Conservation (phyloP, 2,329 filamentous ascomycete genomes). For the Colletotrichum somersetense region DNA sequence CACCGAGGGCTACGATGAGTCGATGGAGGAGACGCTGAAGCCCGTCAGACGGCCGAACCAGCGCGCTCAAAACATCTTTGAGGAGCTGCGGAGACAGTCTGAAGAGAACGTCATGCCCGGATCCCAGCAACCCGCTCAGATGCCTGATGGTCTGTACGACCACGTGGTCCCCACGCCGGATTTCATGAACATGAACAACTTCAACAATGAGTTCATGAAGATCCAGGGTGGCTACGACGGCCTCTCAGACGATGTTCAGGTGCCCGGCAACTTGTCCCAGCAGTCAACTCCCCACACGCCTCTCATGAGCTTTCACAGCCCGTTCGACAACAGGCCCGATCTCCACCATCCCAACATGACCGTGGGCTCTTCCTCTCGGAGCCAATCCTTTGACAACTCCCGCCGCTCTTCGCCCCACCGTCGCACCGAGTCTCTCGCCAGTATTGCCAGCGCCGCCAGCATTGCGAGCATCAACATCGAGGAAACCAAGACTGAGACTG, state of each 20-base stretch:
- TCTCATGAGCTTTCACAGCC: constrained; percentile 58
- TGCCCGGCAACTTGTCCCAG: constrained; percentile 64
- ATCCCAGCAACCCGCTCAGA: constrained; percentile 36
- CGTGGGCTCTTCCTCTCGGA: constrained; percentile 44
- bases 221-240: constrained; percentile 52
- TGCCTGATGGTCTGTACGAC: constrained; percentile 58
- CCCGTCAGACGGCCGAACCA: constrained; percentile 60
- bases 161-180: constrained; percentile 66
- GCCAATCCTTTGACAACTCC: constrained; percentile 45
- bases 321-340: constrained; percentile 60
- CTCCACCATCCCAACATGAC: constrained; percentile 48
- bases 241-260: constrained; percentile 51
- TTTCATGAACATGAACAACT: constrained; percentile 67
- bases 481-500: constrained; percentile 79
- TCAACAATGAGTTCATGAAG: constrained; percentile 61
- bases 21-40: constrained; percentile 76
- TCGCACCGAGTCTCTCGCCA: constrained; percentile 71
- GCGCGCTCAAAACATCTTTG: constrained; percentile 66
- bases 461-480: constrained; percentile 74
- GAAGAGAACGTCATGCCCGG: constrained; percentile 60
- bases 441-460: constrained; percentile 69
- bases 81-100: constrained; percentile 69
- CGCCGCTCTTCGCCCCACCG: constrained; percentile 58
- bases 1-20: constrained; percentile 72
- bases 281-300: constrained; percentile 66